A percentile compares a stretch with the other conserved stretches of the same genome.
Conservation (phyloP, 768 basidiomycete genomes). For the Erythrobasidium yunnanense region DNA sequence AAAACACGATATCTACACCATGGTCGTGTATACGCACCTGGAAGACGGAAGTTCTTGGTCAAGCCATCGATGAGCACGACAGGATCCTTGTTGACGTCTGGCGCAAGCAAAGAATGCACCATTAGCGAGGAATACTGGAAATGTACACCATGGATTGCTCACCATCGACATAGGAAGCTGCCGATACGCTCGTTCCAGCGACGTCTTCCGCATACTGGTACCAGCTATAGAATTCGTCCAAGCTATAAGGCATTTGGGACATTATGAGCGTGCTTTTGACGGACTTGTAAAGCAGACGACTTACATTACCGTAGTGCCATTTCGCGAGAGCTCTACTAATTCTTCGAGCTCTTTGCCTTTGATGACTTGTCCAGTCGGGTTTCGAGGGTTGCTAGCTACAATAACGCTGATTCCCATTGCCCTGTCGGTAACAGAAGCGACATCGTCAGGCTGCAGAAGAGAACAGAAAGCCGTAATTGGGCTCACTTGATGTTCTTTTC, state of each 20-base stretch:
- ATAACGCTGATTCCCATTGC: slow-evolving; percentile 51
- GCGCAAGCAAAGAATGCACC: slow-evolving; percentile 40
- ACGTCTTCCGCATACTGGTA: slow-evolving; percentile 31
- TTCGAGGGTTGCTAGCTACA: slow-evolving; percentile 86
- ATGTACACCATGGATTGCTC: slow-evolving; percentile 65
- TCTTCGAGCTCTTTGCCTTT: slow-evolving; percentile 65
- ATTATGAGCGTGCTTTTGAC: background rate
- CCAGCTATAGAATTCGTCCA: slow-evolving; percentile 56
- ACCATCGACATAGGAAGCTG: slow-evolving; percentile 38
- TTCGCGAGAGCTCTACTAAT: slow-evolving; percentile 58
- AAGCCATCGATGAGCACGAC: slow-evolving; percentile 80
- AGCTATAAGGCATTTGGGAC: background rate
- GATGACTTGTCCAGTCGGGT: slow-evolving; percentile 84
- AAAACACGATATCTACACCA: background rate
- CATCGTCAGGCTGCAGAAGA: background rate
- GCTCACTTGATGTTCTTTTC: slow-evolving; percentile 37
- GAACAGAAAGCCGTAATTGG: background rate
- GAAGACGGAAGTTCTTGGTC: slow-evolving; percentile 83
- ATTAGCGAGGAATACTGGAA: slow-evolving; percentile 33
- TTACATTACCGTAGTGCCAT: slow-evolving; percentile 59
- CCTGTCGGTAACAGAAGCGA: background rate
- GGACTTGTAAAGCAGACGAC: background rate
- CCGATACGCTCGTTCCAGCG: slow-evolving; percentile 21
- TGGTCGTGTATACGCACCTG: too few relatives aligned
- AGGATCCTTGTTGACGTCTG: slow-evolving; percentile 61